Evolutionary conservation across 2,329 filamentous ascomycete genomes (phyloP).

Genomic region (Xylariaceae sp.): DNA sequence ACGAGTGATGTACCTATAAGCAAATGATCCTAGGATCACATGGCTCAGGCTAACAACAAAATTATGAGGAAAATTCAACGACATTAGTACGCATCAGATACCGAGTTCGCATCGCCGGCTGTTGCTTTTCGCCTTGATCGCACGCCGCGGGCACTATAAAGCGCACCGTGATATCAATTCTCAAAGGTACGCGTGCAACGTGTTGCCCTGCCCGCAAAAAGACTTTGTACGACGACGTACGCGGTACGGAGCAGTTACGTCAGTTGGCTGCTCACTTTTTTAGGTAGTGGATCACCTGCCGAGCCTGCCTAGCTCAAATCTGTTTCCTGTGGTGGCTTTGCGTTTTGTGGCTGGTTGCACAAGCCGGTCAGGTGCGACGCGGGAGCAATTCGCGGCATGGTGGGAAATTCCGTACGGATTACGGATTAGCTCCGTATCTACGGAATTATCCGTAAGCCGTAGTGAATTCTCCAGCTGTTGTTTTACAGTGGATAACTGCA

Average conservation of each 20-base stretch:
- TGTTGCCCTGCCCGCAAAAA: background rate
- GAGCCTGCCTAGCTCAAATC: background rate
- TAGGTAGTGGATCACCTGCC: too few species aligned
- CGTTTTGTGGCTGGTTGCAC: too few species aligned
- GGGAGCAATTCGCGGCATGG: too few species aligned
- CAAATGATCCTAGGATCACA: background rate
- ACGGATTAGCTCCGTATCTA: background rate
- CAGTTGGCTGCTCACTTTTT: background rate
- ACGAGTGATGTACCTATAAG: slow-evolving; percentile 12
- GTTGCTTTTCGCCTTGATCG: background rate
- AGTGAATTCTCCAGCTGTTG: background rate
- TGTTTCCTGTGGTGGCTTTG: background rate
- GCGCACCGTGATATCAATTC: background rate
- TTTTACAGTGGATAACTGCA: background rate
- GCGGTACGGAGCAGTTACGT: background rate
- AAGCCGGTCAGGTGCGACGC: too few species aligned
- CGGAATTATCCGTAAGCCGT: background rate
- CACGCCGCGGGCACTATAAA: background rate
- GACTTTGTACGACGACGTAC: background rate
- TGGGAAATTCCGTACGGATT: background rate
- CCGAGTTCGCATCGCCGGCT: background rate
- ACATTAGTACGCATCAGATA: background rate
- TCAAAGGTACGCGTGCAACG: background rate
- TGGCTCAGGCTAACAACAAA: background rate
- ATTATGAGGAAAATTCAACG: background rate